Evolutionary conservation across 257 asterid genomes (phyloP).

Genomic region (Cinchona pubescens): DNA sequence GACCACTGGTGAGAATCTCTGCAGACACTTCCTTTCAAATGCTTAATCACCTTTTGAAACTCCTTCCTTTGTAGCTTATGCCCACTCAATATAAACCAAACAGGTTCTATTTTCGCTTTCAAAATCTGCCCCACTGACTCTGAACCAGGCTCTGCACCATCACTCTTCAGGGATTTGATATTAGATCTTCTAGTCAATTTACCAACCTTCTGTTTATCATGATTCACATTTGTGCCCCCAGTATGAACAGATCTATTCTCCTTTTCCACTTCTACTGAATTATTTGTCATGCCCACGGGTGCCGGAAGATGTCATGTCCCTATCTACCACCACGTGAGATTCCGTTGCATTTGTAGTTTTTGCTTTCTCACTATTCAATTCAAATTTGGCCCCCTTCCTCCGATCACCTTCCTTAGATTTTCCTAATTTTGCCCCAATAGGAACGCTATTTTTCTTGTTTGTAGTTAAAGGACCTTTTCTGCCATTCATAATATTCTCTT

Average conservation of each 20-base stretch:
- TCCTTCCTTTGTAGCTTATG: conserved; percentile 81
- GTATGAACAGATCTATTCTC: conserved; percentile 28
- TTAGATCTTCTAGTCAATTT: conserved; percentile 20
- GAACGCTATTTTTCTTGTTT: conserved; percentile 22
- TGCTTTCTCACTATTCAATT: conserved; percentile 9
- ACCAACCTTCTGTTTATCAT: conserved; percentile 19
- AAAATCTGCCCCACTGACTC: conserved; percentile 7
- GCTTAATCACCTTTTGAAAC: conserved; percentile 66
- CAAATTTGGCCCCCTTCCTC: conserved; percentile 16
- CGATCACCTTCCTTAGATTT: conserved; percentile 27
- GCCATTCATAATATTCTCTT: conserved; percentile 29
- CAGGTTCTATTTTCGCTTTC: conserved; percentile 37
- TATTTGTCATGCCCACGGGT: conserved; percentile 33
- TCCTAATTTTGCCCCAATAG: conserved; percentile 17
- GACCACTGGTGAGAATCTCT: conserved; percentile 94
- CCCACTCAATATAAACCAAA: conserved; percentile 76
- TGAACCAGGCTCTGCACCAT: conserved; percentile 11
- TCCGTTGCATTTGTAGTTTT: conserved; percentile 14
- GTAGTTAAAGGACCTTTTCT: conserved; percentile 44
- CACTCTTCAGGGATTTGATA: conserved; percentile 25
- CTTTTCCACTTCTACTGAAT: conserved; percentile 46
- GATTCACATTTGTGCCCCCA: conserved; percentile 22
- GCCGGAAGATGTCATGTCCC: conserved; percentile 15
- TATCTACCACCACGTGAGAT: neutral
- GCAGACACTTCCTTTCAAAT: conserved; percentile 69